phyloP scores from a whole-genome alignment of 192 early-diverging fungal genomes.

The Gigaspora rosea region DNA sequence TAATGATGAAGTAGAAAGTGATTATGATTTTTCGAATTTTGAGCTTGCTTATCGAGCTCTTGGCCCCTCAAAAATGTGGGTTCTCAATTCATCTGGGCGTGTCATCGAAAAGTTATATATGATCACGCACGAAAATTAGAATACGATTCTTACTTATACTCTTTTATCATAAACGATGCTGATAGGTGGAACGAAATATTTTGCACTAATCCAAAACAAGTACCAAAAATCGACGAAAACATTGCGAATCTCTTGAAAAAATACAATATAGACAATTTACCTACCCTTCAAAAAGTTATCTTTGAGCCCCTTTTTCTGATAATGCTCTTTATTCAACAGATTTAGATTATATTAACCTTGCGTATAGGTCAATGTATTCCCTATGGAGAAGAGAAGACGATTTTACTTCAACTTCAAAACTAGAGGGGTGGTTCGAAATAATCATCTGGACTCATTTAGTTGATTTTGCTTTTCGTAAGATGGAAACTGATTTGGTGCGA shows the following conservation, averaged over 20 bases:
- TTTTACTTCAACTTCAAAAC: not conserved
- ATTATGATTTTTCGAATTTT: not conserved
- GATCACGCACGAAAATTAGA: constrained; percentile 15
- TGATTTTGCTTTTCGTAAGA: not conserved
- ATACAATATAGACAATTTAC: constrained; percentile 7
- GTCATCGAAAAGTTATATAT: constrained; percentile 14
- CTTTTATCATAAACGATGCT: constrained; percentile 25
- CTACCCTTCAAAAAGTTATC: constrained; percentile 1
- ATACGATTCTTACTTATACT: constrained; percentile 13
- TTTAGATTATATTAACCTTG: constrained; percentile 15
- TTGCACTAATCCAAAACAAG: not conserved
- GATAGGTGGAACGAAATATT: constrained; percentile 24
- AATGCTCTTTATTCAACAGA: constrained; percentile 7
- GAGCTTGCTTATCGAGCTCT: not conserved
- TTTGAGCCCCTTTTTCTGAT: constrained; percentile 6
- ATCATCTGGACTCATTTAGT: constrained; percentile 5
- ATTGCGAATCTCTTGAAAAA: constrained; percentile 1
- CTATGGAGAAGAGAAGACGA: not conserved
- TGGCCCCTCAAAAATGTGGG: not conserved
- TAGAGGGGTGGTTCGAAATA: constrained; percentile 13
- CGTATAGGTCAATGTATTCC: not conserved
- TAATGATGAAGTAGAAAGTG: not conserved
- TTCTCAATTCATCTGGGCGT: constrained; percentile 7
- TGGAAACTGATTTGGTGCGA: not conserved
- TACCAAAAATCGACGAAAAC: constrained; percentile 16